Base-by-base conservation (phyloP, 2,329 filamentous ascomycete genomes). In the Cercospora sp. region DNA sequence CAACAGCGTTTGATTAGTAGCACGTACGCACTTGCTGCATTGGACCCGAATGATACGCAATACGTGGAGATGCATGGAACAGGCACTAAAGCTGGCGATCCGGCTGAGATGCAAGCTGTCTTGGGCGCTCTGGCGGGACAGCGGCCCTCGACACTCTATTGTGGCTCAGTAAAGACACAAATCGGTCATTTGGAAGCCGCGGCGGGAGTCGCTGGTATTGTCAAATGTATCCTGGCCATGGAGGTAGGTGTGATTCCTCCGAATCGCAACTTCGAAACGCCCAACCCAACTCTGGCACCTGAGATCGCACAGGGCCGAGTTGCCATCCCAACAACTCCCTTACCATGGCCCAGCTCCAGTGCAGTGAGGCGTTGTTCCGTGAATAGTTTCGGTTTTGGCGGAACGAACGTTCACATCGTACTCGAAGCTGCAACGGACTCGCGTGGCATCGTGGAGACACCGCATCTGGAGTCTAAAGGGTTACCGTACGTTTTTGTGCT, bases 181-280 rank as follows among this genome's bases (percentile, higher is more conserved):
- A 28, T 70, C 10, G 68, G 68, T n/a, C 68, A 70, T 37, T 24
- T 32, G 12, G 65, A 70, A 59, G 68, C 40, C 5, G 65, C 68
- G n/a, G 32, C 62, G n/a, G 67, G 63, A n/a, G 40, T 69, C 10
- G 51, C 63, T 12, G 24, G 43, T 16, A 43, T 69, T 30, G 66
- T 69, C 55, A 69, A 69, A 32, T 59, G 51, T 1, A 57, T 71
- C 5, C 59, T 77, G 3, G 66, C 68, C 10, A 30, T 77, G 13
- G 73, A 78, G 61, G 60, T 71, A n/a, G 66, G 64, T 12, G 30
- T 64, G 6, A 75, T 78, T n/a, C 73, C 74, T 10, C 71, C 74
- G 2, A 76, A 66, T 26, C 34, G 69, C 16, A 65, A 68, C 21
- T 69, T 77, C 24, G 55, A 72, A 24, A 67, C 6, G 9, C 57